Conservation (phyloP, 148 eudicot genomes). For the Fallopia convolvulus region DNA sequence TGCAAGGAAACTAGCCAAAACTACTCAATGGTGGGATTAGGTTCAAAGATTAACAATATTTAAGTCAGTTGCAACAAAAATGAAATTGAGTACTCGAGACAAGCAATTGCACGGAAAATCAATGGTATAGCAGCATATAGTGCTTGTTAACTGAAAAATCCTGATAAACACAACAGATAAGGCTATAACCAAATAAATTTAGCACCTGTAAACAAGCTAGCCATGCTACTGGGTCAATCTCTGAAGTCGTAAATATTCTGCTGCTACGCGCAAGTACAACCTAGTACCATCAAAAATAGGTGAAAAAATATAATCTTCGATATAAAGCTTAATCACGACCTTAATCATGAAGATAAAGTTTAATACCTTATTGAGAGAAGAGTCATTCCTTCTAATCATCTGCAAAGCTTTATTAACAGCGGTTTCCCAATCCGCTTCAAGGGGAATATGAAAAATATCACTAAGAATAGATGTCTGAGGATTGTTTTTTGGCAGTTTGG, state of each 20-base stretch:
- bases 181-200: not conserved
- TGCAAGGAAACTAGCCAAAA: not conserved
- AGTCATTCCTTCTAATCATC: slow-evolving; percentile 48
- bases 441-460: slow-evolving; percentile 44
- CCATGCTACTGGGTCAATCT: slow-evolving; percentile 83
- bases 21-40: not conserved
- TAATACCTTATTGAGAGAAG: slow-evolving; percentile 68
- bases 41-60: not conserved
- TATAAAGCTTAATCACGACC: not conserved
- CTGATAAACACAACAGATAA: not conserved
- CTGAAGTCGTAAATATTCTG: slow-evolving; percentile 54
- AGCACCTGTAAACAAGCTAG: slow-evolving; percentile 76
- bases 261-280: slow-evolving; percentile 99
- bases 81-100: not conserved
- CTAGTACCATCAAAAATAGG: slow-evolving; percentile 20
- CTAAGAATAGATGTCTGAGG: slow-evolving; percentile 33
- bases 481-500: slow-evolving; percentile 29
- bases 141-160: not conserved
- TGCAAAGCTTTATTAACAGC: slow-evolving; percentile 68
- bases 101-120: not conserved
- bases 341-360: not conserved
- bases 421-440: slow-evolving; percentile 49
- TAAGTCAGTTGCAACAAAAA: not conserved
- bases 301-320: too few species aligned
- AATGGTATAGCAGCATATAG: not conserved